A percentile compares a stretch with the other conserved stretches of the same genome.
phyloP scores from a whole-genome alignment of 495 filamentous ascomycete genomes.

The Neurospora sublineolata region DNA sequence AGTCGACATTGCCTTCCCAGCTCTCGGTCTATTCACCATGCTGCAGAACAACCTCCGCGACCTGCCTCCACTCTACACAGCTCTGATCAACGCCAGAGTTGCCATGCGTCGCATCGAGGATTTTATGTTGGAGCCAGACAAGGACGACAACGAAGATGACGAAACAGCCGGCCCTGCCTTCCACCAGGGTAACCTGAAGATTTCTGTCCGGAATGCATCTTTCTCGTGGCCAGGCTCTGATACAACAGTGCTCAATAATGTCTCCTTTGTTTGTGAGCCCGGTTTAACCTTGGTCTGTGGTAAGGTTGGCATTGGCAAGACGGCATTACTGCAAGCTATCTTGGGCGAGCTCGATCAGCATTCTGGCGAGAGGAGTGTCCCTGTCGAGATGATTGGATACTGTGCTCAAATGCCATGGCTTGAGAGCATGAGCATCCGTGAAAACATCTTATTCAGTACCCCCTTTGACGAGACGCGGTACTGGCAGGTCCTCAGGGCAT shows the following conservation, averaged over 20 bases:
- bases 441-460: slow-evolving; percentile 72
- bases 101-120: slow-evolving; percentile 66
- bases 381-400: slow-evolving; percentile 64
- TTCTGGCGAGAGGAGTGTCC: slow-evolving; percentile 44
- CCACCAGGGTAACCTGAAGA: slow-evolving; percentile 14
- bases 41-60: slow-evolving; percentile 58
- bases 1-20: slow-evolving; percentile 72
- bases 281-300: slow-evolving; percentile 57
- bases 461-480: slow-evolving; percentile 72
- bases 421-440: slow-evolving; percentile 79
- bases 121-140: slow-evolving; percentile 77
- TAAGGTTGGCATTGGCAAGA: slow-evolving; percentile 71
- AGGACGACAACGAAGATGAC: slow-evolving; percentile 35
- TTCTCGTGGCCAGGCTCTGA: slow-evolving; percentile 66
- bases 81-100: slow-evolving; percentile 61
- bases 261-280: slow-evolving; percentile 47
- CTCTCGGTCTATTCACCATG: slow-evolving; percentile 65
- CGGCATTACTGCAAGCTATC: slow-evolving; percentile 64
- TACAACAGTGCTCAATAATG: slow-evolving; percentile 48
- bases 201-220: slow-evolving; percentile 50
- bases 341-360: slow-evolving; percentile 66
- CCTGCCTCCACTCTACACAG: slow-evolving; percentile 57
- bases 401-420: slow-evolving; percentile 83
- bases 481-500: slow-evolving; percentile 77
- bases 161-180: slow-evolving; percentile 5